Percentiles rank a stretch among this genome's conserved stretches.
These are phyloP conservation scores for Tubosaeta sp. DNA, from an alignment of 768 basidiomycete genomes.

Conservation along the genomic window DNA sequence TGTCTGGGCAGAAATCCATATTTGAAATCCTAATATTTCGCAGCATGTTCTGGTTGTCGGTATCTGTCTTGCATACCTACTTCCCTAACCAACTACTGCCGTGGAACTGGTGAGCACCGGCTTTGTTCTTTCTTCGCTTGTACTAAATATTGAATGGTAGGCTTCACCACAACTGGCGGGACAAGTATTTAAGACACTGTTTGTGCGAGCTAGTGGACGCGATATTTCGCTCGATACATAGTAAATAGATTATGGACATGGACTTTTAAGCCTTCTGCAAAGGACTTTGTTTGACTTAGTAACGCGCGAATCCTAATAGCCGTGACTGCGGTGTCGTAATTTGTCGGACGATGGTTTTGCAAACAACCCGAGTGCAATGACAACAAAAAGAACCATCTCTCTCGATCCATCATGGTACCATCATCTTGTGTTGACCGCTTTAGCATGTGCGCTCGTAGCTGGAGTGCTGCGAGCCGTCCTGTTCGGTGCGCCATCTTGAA, in stretches of 20 bases:
- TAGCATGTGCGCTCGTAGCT: constrained; percentile 38
- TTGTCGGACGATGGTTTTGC: background rate
- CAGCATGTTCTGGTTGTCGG: constrained; percentile 83
- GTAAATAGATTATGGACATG: constrained; percentile 10
- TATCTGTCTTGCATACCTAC: constrained; percentile 90
- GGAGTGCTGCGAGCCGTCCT: constrained; percentile 43
- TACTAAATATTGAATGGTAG: constrained; percentile 12
- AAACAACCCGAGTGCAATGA: constrained; percentile 14
- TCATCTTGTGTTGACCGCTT: constrained; percentile 37
- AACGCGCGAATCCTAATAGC: too few relatives aligned
- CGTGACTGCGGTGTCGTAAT: background rate
- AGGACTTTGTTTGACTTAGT: background rate
- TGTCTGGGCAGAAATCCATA: background rate
- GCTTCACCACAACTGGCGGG: constrained; percentile 29
- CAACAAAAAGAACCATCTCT: constrained; percentile 27
- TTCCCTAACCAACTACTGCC: constrained; percentile 61
- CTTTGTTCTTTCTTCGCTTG: background rate
- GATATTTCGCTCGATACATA: background rate
- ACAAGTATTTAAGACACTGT: constrained; percentile 21
- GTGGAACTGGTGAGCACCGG: constrained; percentile 37
- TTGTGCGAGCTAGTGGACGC: background rate
- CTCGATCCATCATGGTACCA: constrained; percentile 51
- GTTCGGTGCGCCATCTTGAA: constrained; percentile 35
- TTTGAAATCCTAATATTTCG: background rate
- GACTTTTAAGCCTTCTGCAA: constrained; percentile 3